Evolutionary conservation across 805 yeast species (phyloP), one percentile per base, ranked within the genome.

Genomic region (Debaryomyces maramus): DNA sequence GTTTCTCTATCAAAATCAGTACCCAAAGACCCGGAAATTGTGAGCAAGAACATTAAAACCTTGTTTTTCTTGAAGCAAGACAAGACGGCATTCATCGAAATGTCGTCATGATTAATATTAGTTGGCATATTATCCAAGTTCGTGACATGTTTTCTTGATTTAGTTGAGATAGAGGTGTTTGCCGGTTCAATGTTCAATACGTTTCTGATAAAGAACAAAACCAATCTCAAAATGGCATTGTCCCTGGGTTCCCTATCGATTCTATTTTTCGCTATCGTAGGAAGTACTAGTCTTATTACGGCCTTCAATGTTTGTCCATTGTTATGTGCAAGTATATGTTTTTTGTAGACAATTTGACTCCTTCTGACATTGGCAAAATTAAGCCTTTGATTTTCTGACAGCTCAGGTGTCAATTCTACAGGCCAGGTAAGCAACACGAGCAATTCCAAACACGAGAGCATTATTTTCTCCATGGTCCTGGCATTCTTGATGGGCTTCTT

Each of bases 391-490:
- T 77, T 78, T 15, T 67, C 68, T 0, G 83, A 67, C 3, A 83
- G 73, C n/a, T 77, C 78, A 7, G 74, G 62, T 37, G 69, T 75
- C n/a, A 88, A 58, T 23, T 80, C 80, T 5, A 85, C 57, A 0
- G 98, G 98, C 87, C 95, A 85, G 0, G 97, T 85, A 53, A 93
- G 69, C 2, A 87, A 78, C 1, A 88, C 96, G 42, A 93, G 62
- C 5, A 93, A 60, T 60, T 93, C 97, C 40, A 93, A 62, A 43
- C 86, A 78, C 4, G 88, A 76, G 14, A 85, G 60, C 32, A 89
- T 84, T 34, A 89, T 72, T 47, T 81, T 78, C 40, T 81, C 88
- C 54, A 72, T 61, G 24, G 66, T 61, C 27, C 54, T 46, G 3
- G 41, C 45, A 43, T 55, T 55, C 32, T 45, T 48, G 6, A 67